Evolutionary conservation across 73 alveolate species (phyloP).

Genomic region (Paramecium octaurelia): DNA sequence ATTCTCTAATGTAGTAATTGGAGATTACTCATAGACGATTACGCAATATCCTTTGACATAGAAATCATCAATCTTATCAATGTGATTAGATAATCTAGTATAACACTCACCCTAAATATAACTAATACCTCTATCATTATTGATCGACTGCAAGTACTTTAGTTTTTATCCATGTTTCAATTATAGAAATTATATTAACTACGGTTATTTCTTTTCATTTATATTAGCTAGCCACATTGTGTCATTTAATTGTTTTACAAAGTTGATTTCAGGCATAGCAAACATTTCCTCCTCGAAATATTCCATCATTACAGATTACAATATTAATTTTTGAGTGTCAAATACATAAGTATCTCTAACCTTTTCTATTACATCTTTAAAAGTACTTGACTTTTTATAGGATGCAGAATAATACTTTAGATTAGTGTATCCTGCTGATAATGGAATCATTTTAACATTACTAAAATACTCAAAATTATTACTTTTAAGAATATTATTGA

Average conservation of each 20-base stretch:
- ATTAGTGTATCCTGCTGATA: not conserved
- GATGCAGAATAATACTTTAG: not conserved
- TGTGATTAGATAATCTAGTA: not conserved
- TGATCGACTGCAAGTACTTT: not conserved
- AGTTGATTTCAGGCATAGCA: not conserved
- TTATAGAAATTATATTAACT: not conserved
- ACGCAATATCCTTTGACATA: not conserved
- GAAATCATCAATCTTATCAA: conserved; percentile 26
- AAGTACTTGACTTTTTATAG: not conserved
- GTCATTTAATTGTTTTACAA: not conserved
- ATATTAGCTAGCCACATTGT: not conserved
- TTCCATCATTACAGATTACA: not conserved
- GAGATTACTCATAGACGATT: not conserved
- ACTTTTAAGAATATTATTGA: not conserved
- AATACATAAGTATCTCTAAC: not conserved
- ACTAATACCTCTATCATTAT: not conserved
- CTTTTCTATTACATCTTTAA: not conserved
- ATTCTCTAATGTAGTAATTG: not conserved
- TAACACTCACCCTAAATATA: not conserved
- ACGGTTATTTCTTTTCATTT: not conserved
- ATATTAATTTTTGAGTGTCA: not conserved
- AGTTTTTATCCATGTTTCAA: not conserved
- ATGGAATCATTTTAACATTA: not conserved
- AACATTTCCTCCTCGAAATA: not conserved
- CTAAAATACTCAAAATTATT: not conserved